Evolutionary conservation across 2,329 filamentous ascomycete species (phyloP).

Genomic region (Talaromyces sp.): DNA sequence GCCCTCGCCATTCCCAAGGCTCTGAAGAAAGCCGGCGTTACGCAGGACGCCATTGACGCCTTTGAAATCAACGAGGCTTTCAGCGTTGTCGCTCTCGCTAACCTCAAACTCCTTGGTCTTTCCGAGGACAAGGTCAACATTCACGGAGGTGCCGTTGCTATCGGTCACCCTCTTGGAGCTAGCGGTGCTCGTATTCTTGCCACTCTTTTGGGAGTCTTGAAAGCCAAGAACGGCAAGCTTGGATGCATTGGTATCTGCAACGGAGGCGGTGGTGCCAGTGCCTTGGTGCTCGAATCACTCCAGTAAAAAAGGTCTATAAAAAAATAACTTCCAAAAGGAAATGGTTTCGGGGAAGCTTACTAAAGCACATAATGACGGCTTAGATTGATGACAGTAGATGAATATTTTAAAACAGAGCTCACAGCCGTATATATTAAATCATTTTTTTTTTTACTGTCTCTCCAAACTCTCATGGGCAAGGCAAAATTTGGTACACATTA

Average conservation of each 20-base stretch:
- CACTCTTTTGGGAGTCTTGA: slow-evolving; percentile 82
- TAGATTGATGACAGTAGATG: background rate
- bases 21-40: slow-evolving; percentile 84
- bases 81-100: slow-evolving; percentile 90
- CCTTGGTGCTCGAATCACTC: slow-evolving; percentile 74
- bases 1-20: slow-evolving; percentile 95
- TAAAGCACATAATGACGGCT: background rate
- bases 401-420: background rate
- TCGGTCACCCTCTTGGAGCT: slow-evolving; percentile 86
- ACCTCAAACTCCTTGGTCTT: slow-evolving; percentile 84
- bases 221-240: slow-evolving; percentile 87
- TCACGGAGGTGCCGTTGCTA: slow-evolving; percentile 88
- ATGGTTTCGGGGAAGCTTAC: background rate
- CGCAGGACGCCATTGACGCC: slow-evolving; percentile 72
- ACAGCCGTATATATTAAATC: background rate
- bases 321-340: background rate
- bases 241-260: slow-evolving; percentile 96
- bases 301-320: slow-evolving; percentile 23
- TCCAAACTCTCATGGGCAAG: background rate
- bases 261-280: slow-evolving; percentile 90
- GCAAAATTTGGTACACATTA: background rate
- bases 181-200: slow-evolving; percentile 91
- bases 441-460: background rate
- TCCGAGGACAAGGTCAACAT: slow-evolving; percentile 86
- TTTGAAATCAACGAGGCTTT: slow-evolving; percentile 99